phyloP scores from a whole-genome alignment of 352 stramenopile species.

The Phytopythium montanum region DNA sequence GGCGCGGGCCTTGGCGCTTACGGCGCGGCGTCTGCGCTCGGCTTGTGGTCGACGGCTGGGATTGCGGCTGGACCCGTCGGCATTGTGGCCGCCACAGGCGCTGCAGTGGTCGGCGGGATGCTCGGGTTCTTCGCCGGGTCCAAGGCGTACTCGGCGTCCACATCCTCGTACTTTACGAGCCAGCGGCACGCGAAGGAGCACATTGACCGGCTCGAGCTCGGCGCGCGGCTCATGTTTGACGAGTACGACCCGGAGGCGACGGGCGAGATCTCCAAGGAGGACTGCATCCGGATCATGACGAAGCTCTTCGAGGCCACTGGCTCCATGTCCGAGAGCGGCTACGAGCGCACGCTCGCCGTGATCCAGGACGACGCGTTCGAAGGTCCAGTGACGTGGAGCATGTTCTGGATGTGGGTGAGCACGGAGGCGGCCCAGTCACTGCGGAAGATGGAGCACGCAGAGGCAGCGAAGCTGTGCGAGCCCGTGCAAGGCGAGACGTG shows the following conservation, averaged over 20 bases:
- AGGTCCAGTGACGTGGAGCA: slow-evolving; percentile 64
- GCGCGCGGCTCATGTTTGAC: slow-evolving; percentile 80
- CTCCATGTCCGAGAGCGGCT: slow-evolving; percentile 56
- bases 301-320: slow-evolving; percentile 72
- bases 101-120: slow-evolving; percentile 73
- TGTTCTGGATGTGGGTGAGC: slow-evolving; percentile 87
- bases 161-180: slow-evolving; percentile 65
- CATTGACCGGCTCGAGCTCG: slow-evolving; percentile 75
- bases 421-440: slow-evolving; percentile 69
- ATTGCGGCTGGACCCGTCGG: slow-evolving; percentile 66
- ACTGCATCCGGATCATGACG: slow-evolving; percentile 69
- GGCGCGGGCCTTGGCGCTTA: slow-evolving; percentile 75
- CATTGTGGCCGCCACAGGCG: slow-evolving; percentile 68
- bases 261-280: slow-evolving; percentile 62
- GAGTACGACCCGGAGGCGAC: slow-evolving; percentile 60
- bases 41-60: slow-evolving; percentile 72
- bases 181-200: slow-evolving; percentile 75
- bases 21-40: slow-evolving; percentile 58
- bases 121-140: slow-evolving; percentile 75
- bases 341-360: slow-evolving; percentile 49
- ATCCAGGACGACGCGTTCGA: slow-evolving; percentile 58
- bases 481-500: slow-evolving; percentile 45
- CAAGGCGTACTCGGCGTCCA: slow-evolving; percentile 70
- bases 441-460: slow-evolving; percentile 50
- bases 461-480: slow-evolving; percentile 38